These are phyloP conservation scores for Saccharomyces paradoxus DNA, from an alignment of 805 yeast genomes.

Conservation along the genomic window DNA sequence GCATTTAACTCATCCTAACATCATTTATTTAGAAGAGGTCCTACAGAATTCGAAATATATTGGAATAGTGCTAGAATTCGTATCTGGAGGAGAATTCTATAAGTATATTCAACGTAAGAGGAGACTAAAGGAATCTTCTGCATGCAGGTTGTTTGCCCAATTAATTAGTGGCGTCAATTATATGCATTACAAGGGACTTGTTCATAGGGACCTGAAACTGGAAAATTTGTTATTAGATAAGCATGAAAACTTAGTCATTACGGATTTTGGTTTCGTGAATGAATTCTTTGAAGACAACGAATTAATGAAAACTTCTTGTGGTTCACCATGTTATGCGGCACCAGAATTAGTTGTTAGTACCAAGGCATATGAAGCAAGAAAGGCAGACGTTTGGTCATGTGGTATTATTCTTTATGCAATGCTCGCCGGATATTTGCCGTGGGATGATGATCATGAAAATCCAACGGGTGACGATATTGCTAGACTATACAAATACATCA, in stretches of 20 bases:
- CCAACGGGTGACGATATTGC: conserved; percentile 95
- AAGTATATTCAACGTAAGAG: conserved; percentile 84
- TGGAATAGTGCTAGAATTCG: conserved; percentile 93
- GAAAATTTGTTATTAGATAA: conserved; percentile 80
- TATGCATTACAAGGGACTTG: conserved; percentile 85
- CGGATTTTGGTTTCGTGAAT: conserved; percentile 94
- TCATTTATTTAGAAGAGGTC: conserved; percentile 85
- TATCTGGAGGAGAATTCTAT: conserved; percentile 94
- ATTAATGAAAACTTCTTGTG: conserved; percentile 90
- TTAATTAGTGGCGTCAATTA: conserved; percentile 89
- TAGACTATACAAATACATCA: conserved; percentile 81
- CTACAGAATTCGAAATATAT: conserved; percentile 89
- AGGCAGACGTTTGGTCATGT: conserved; percentile 95
- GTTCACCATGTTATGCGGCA: conserved; percentile 97
- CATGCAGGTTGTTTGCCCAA: conserved; percentile 86
- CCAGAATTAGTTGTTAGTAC: conserved; percentile 90
- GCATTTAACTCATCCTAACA: conserved; percentile 84
- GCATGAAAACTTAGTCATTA: conserved; percentile 75
- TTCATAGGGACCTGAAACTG: conserved; percentile 84
- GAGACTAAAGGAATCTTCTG: conserved; percentile 76
- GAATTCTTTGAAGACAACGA: conserved; percentile 54
- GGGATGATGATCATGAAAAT: conserved; percentile 93
- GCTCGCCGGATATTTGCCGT: conserved; percentile 94
- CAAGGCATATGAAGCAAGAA: conserved; percentile 81
- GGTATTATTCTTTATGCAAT: conserved; percentile 94